phyloP scores from a whole-genome alignment of 768 basidiomycete species.

The Hydnomerulius pinastri region DNA sequence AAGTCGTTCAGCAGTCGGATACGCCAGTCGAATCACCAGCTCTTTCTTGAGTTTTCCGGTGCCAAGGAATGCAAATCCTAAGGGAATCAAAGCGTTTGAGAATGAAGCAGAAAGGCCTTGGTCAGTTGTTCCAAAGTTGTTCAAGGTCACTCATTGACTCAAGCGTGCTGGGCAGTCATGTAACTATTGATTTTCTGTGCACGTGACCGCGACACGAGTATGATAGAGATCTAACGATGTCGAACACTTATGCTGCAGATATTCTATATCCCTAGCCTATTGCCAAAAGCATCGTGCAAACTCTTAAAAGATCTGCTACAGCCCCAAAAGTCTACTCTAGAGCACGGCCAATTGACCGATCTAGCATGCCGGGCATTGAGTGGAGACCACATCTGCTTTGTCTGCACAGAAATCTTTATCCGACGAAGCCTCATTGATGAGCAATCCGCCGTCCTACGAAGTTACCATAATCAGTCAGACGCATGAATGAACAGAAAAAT shows the following conservation, averaged over 20 bases:
- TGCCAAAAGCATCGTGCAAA: too few species aligned
- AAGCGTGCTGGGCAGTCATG: not conserved
- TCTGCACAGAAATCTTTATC: not conserved
- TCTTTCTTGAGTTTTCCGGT: too few species aligned
- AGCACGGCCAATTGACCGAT: not conserved
- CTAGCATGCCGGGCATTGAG: not conserved
- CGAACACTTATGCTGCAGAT: too few species aligned
- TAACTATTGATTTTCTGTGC: slow-evolving; percentile 23
- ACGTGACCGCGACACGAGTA: slow-evolving; percentile 30
- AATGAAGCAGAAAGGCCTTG: too few species aligned
- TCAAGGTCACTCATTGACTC: too few species aligned
- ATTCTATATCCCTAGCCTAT: too few species aligned
- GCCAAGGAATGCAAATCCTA: too few species aligned
- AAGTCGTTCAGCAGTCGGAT: too few species aligned
- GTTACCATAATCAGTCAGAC: not conserved
- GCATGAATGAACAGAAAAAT: too few species aligned
- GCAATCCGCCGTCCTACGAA: not conserved
- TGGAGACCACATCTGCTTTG: not conserved
- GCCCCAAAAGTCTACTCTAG: not conserved
- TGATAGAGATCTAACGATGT: not conserved
- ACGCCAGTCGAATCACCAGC: not conserved
- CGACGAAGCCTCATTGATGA: not conserved
- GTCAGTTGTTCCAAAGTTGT: too few species aligned
- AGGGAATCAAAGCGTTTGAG: too few species aligned
- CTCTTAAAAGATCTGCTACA: too few species aligned